Base-by-base conservation (phyloP, 257 asterid genomes). In the Rubia yunnanensis region DNA sequence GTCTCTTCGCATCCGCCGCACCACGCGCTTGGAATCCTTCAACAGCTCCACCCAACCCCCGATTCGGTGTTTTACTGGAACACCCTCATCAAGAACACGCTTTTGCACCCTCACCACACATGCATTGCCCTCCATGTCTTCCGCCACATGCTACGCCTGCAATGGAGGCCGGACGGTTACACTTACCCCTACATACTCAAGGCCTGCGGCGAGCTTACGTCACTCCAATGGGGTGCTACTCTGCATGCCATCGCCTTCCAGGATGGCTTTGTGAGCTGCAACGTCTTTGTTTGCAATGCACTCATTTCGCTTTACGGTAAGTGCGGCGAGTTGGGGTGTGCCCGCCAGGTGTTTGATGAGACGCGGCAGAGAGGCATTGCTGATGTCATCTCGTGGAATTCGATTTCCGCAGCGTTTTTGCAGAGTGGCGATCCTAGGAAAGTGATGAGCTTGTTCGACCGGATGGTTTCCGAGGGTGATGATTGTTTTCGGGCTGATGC, bases 381-480 rank as follows among this genome's bases (percentile, higher is more conserved):
- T 24, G 98, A 92, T 53, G 82, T 83, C 0, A 72, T 88, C 28
- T 82, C 98, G 1, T 92, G 98, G 96, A 92, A 92, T 60, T 88
- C 98, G 0, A 81, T 92, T 28, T 82, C 81, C 5, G 81, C 95
- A 1, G 77, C 80, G 60, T 82, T 84, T 14, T 77, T 71, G 5
- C 91, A 82, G 60, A 56, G 50, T 22, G 83, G 91, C 1, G 86
- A 86, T 63, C 73, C 44, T 52, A 61, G 41, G 46, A 74, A 66
- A 65, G 95, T 77, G 22, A 49, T 88, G 72, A 69, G 56, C 46
- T 49, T 91, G 87, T 85, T 86, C 65, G 72, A 54, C 36, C 48
- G 56, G 67, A 92, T 92, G 96, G 73, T 77, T 53, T 69, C 72
- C 1, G 41, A 67, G 32, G 72, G 80, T 60, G 76, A 68, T 66